Conservation (phyloP, 108 stramenopile species). For the Cyclotella baltica region DNA sequence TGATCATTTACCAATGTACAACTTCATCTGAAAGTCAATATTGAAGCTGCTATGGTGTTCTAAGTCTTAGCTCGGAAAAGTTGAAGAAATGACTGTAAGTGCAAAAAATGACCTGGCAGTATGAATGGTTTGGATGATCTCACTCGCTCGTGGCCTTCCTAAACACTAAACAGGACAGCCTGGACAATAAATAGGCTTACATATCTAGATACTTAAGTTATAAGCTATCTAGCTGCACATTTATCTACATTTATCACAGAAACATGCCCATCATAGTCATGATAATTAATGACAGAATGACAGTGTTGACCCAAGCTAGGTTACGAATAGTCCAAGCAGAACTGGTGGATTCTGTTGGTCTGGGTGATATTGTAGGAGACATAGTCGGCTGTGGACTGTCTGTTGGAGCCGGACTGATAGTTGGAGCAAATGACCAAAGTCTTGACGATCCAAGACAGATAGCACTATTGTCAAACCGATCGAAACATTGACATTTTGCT, state of each 20-base stretch:
- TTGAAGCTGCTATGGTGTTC: too few relatives aligned
- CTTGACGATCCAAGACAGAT: slow-evolving; percentile 30
- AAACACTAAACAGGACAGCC: too few relatives aligned
- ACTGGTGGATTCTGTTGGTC: slow-evolving; percentile 33
- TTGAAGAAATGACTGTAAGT: too few relatives aligned
- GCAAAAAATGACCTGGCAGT: too few relatives aligned
- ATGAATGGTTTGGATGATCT: too few relatives aligned
- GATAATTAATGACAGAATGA: neutral
- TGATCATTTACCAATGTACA: too few relatives aligned
- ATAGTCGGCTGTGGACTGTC: slow-evolving; percentile 27
- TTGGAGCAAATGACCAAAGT: slow-evolving; percentile 46
- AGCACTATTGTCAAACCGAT: slow-evolving; percentile 39
- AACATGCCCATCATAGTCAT: neutral
- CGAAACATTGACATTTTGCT: slow-evolving; percentile 51
- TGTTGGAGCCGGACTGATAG: slow-evolving; percentile 51
- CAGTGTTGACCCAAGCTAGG: neutral
- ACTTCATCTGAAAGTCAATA: too few relatives aligned
- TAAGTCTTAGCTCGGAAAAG: too few relatives aligned
- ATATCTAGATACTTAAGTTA: too few relatives aligned
- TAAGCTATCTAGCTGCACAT: neutral
- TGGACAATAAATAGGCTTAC: too few relatives aligned
- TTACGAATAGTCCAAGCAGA: slow-evolving; percentile 3
- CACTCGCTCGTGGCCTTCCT: too few relatives aligned
- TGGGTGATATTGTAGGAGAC: slow-evolving; percentile 41
- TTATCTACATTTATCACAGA: neutral